Evolutionary conservation across 2,329 filamentous ascomycete species (phyloP), one percentile per base, ranked within the genome.

Genomic region (Exophiala oligosperma): DNA sequence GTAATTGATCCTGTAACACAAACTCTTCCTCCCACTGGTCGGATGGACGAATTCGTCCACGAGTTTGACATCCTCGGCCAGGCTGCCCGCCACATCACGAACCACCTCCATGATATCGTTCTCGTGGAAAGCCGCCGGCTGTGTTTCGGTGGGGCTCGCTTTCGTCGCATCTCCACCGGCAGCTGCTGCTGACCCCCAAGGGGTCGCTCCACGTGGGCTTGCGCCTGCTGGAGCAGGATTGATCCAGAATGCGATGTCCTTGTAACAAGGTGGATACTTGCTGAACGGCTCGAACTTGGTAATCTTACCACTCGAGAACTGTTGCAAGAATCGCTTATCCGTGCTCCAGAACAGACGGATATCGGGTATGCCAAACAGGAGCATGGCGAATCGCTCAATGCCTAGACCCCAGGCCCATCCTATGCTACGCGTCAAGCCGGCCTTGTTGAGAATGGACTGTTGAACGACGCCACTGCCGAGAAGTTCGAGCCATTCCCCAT

Each of bases 21-120:
- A 75, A 77, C 92, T 97, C 76, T 84, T 88, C 66, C 89, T 81
- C 3, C 88, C 86, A 21, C 89, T 92, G 77, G 90, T 92, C 38
- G 92, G 92, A 74, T 97, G 92, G 49, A 84, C 85, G 73, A 97
- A 99, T 71, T 91, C 84, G 74, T 97, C 94, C 52, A 91, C 85
- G 28, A 95, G 79, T 61, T 79, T 81, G 51, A 97, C 93, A 72
- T 96, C 91, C 76, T 99, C 94, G 37, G 94, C 91, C 23, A 86
- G 75, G 72, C 96, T 90, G 51, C 92, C 92, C 8, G 86, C 90
- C 48, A 93, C 81, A 66, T 87, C 87, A 64, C 94, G 86, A 17
- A 97, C 90, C 56, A 97, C 83, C 75, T 97, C 94, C 93, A 97
- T 97, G 52, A 97, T 80, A 73, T 99, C 94, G 75, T 97, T 97